phyloP scores from a whole-genome alignment of 768 basidiomycete genomes.

The Ramaria rubella region DNA sequence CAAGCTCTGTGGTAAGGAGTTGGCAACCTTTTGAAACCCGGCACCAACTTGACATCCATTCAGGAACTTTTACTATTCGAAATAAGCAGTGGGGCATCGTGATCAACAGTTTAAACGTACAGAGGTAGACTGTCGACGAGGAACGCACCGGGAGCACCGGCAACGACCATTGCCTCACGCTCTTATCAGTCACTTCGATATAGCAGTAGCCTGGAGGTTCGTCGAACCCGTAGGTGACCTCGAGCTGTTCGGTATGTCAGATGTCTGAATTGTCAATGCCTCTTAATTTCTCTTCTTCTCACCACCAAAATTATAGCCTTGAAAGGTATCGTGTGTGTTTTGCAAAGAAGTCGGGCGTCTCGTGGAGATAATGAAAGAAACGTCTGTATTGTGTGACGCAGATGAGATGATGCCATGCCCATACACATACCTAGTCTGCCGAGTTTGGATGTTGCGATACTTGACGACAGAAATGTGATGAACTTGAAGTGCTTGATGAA shows the following conservation, averaged over 20 bases:
- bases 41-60: constrained; percentile 19
- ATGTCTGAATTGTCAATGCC: not conserved
- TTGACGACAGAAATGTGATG: constrained; percentile 18
- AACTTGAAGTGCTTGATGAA: constrained; percentile 34
- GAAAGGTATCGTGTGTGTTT: constrained; percentile 28
- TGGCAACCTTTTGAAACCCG: constrained; percentile 8
- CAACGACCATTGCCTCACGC: constrained; percentile 18
- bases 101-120: not conserved
- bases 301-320: constrained; percentile 30
- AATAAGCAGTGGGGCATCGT: constrained; percentile 29
- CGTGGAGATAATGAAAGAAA: constrained; percentile 27
- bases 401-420: not conserved
- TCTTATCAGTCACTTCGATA: constrained; percentile 23
- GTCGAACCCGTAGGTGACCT: constrained; percentile 2
- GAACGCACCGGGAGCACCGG: constrained; percentile 19
- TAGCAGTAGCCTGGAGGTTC: constrained; percentile 29
- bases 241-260: no score
- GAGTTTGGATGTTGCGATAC: constrained; percentile 24
- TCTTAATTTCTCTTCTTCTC: no score
- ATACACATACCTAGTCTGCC: constrained; percentile 25
- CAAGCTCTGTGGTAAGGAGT: constrained; percentile 32
- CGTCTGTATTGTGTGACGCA: not conserved
- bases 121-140: constrained; percentile 16
- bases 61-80: constrained; percentile 18
- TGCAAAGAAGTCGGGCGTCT: constrained; percentile 34